phyloP scores from a whole-genome alignment of 495 filamentous ascomycete species.

The Alectoria sarmentosa region DNA sequence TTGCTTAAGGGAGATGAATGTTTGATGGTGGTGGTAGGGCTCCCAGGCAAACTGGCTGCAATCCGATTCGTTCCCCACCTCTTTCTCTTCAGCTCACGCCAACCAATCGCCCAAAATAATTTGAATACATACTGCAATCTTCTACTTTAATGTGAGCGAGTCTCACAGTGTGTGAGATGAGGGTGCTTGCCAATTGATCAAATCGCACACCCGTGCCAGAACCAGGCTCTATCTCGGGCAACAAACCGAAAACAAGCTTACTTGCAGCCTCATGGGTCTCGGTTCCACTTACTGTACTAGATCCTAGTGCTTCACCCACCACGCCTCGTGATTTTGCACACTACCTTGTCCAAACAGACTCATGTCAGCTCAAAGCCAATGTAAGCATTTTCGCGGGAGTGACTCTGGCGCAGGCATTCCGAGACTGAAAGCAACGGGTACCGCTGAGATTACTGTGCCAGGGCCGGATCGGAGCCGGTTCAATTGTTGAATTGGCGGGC shows the following conservation, averaged over 20 bases:
- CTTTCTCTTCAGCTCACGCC: neutral
- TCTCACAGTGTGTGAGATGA: neutral
- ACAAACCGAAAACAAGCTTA: neutral
- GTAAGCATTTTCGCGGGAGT: neutral
- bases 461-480: neutral
- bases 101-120: neutral
- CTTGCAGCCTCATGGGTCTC: neutral
- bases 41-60: neutral
- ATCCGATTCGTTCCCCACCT: neutral
- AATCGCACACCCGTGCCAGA: neutral
- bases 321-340: neutral
- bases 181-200: neutral
- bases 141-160: neutral
- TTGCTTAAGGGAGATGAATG: neutral
- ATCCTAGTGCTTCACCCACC: neutral
- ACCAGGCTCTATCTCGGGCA: neutral
- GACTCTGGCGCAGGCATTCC: neutral
- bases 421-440: neutral
- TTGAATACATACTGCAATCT: no score
- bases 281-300: neutral
- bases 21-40: constrained; percentile 1
- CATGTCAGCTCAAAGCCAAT: neutral
- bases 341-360: neutral
- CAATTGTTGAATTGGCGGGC: neutral
- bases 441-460: neutral